Conservation (phyloP, 1,284 basidiomycete species). For the Boletus subluridellus region DNA sequence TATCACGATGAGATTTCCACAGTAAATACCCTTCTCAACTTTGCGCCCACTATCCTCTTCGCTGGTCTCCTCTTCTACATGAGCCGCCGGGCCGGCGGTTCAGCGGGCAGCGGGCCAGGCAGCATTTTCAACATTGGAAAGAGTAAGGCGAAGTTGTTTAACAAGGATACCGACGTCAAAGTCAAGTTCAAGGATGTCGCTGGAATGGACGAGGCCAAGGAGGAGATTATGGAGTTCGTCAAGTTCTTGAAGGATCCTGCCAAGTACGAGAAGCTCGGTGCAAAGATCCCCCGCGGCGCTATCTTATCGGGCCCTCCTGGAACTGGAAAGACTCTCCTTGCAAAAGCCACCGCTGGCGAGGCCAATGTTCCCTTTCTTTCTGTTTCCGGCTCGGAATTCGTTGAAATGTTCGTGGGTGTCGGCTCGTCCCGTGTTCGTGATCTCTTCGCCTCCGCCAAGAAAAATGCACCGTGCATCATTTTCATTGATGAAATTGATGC, state of each 20-base stretch:
- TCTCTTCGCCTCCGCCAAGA: constrained; percentile 95
- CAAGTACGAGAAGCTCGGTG: constrained; percentile 94
- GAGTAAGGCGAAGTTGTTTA: constrained; percentile 78
- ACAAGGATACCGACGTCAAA: too few relatives aligned
- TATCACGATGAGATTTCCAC: too few relatives aligned
- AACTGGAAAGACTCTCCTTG: constrained; percentile 82
- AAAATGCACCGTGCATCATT: constrained; percentile 97
- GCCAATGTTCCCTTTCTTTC: too few relatives aligned
- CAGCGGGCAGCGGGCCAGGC: constrained; percentile 63
- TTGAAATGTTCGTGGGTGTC: constrained; percentile 99
- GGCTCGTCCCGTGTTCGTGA: constrained; percentile 97
- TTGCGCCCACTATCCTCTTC: constrained; percentile 82
- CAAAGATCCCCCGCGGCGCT: constrained; percentile 97
- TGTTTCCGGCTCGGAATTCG: constrained; percentile 98
- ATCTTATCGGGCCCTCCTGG: constrained; percentile 98
- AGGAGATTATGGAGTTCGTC: constrained; percentile 99
- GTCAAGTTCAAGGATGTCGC: too few relatives aligned
- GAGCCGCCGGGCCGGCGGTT: constrained; percentile 73
- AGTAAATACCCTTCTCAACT: too few relatives aligned
- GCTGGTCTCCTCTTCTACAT: constrained; percentile 90
- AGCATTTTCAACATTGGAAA: constrained; percentile 99
- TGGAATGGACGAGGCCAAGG: constrained; percentile 96
- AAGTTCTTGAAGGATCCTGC: constrained; percentile 97
- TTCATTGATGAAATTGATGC: constrained; percentile 98
- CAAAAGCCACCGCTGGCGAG: too few relatives aligned